These are phyloP conservation scores for Monilinia aucupariae DNA, from an alignment of 2,329 filamentous ascomycete species.

Conservation along the genomic window DNA sequence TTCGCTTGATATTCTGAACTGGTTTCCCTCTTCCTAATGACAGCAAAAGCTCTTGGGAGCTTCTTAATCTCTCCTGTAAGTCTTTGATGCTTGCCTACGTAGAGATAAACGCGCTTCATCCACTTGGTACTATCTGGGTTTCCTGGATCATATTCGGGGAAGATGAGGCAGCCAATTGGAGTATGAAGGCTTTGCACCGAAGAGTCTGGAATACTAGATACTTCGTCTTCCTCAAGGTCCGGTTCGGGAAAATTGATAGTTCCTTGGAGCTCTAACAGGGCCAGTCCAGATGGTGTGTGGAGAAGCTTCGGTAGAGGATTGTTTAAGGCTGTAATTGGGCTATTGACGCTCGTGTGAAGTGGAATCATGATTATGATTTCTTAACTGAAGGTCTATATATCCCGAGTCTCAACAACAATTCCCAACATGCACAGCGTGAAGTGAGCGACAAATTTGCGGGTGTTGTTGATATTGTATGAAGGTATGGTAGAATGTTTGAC, in stretches of 20 bases:
- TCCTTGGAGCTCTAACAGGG: constrained; percentile 88
- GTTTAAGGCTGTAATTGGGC: neutral
- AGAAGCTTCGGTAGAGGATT: constrained; percentile 71
- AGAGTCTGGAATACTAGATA: constrained; percentile 8
- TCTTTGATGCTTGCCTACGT: constrained; percentile 82
- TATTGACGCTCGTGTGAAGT: constrained; percentile 1
- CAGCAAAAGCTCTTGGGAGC: constrained; percentile 68
- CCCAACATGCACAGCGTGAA: neutral
- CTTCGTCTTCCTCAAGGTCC: constrained; percentile 32
- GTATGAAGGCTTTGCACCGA: constrained; percentile 37
- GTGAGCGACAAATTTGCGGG: neutral
- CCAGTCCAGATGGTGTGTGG: constrained; percentile 82
- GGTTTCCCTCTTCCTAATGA: constrained; percentile 56
- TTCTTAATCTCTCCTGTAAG: constrained; percentile 89
- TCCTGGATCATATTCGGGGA: constrained; percentile 65
- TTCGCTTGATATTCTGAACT: constrained; percentile 15
- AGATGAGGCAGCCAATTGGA: constrained; percentile 66
- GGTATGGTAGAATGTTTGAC: constrained; percentile 1
- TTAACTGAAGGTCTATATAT: neutral
- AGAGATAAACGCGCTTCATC: constrained; percentile 88
- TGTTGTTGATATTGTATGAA: neutral
- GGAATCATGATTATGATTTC: neutral
- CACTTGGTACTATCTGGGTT: constrained; percentile 57
- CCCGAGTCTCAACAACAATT: neutral
- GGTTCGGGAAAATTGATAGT: constrained; percentile 68